Conservation (phyloP, 768 basidiomycete genomes). For the Postia placenta region DNA sequence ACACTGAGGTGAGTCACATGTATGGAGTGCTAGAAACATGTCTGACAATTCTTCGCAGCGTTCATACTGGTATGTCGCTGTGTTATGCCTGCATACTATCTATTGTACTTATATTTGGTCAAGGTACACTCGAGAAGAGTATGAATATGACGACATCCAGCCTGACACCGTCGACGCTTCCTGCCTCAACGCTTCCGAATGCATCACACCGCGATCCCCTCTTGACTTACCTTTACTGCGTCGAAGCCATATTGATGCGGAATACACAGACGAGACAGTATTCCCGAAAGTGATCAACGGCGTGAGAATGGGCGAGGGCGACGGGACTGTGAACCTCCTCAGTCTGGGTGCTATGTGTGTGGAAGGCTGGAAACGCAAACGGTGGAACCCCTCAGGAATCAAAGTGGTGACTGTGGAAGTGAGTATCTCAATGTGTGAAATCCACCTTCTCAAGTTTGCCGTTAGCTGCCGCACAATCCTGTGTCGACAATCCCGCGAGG, state of each 20-base stretch:
- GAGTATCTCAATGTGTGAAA: slow-evolving; percentile 16
- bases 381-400: slow-evolving; percentile 93
- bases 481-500: slow-evolving; percentile 71
- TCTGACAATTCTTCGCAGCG: slow-evolving; percentile 35
- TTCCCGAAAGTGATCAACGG: slow-evolving; percentile 73
- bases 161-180: slow-evolving; percentile 37
- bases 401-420: slow-evolving; percentile 85
- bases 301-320: slow-evolving; percentile 91
- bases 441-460: background rate
- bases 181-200: slow-evolving; percentile 42
- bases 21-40: background rate
- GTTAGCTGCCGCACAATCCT: slow-evolving; percentile 75
- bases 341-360: slow-evolving; percentile 95
- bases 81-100: background rate
- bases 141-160: slow-evolving; percentile 56
- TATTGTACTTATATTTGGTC: background rate
- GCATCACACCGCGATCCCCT: slow-evolving; percentile 37
- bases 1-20: slow-evolving; percentile 87
- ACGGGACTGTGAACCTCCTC: slow-evolving; percentile 85
- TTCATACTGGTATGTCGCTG: slow-evolving; percentile 67
- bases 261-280: slow-evolving; percentile 59
- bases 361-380: slow-evolving; percentile 84
- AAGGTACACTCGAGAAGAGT: slow-evolving; percentile 69
- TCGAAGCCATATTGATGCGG: slow-evolving; percentile 80
- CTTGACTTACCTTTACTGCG: slow-evolving; percentile 51